Evolutionary conservation across 805 yeast genomes (phyloP).

Genomic region (Yamadazyma insecticola): DNA sequence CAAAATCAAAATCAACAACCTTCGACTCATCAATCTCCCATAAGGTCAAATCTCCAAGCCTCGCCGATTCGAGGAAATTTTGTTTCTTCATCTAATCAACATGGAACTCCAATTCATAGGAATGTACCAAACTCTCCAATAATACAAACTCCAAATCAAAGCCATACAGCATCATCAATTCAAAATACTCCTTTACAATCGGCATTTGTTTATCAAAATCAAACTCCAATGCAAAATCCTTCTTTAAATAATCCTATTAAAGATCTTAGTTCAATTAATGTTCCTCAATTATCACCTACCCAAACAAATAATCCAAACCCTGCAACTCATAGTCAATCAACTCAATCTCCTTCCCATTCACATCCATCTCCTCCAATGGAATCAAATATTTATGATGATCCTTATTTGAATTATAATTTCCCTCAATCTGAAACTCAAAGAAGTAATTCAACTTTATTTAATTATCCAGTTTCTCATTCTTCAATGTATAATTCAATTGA

Average conservation of each 20-base stretch:
- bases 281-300: constrained; percentile 5
- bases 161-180: not conserved
- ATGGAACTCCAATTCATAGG: too few relatives aligned
- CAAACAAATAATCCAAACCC: constrained; percentile 5
- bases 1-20: constrained; percentile 1
- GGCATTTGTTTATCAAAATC: too few relatives aligned
- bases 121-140: too few relatives aligned
- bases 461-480: not conserved
- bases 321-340: not conserved
- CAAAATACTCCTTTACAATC: not conserved
- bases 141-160: too few relatives aligned
- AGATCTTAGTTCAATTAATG: too few relatives aligned
- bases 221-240: too few relatives aligned
- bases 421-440: constrained; percentile 9
- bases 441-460: not conserved
- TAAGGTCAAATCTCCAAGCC: constrained; percentile 1
- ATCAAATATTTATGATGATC: constrained; percentile 7
- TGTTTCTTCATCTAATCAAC: too few relatives aligned
- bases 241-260: not conserved
- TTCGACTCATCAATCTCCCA: constrained; percentile 4
- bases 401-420: constrained; percentile 16
- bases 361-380: constrained; percentile 9
- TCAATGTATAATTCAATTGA: not conserved
- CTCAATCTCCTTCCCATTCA: constrained; percentile 4
- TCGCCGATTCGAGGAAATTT: too few relatives aligned